These are phyloP conservation scores for Exophiala aquamarina DNA, from an alignment of 2,329 filamentous ascomycete genomes.

Conservation along the genomic window DNA sequence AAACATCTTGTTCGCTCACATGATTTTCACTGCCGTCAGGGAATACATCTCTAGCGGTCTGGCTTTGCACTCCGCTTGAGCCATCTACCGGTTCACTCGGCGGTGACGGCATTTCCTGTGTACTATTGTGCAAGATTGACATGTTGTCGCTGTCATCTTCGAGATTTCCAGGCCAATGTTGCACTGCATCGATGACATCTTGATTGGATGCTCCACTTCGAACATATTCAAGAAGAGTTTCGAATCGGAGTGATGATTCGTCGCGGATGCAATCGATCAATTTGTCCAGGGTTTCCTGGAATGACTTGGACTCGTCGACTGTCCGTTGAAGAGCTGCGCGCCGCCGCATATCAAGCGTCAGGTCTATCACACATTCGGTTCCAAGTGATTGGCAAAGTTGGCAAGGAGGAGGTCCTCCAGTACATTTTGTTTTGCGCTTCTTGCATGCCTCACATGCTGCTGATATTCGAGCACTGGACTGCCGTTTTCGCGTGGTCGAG, in stretches of 20 bases:
- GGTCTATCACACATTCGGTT: constrained; percentile 25
- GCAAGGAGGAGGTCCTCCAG: constrained; percentile 24
- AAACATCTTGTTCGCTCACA: not conserved
- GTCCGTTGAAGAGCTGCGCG: constrained; percentile 22
- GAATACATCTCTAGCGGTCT: not conserved
- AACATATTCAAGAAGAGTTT: constrained; percentile 10
- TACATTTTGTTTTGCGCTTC: constrained; percentile 25
- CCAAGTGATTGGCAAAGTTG: constrained; percentile 20
- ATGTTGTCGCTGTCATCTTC: constrained; percentile 10
- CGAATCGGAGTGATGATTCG: constrained; percentile 15
- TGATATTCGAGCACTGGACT: constrained; percentile 17
- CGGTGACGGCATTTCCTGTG: not conserved
- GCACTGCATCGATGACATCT: constrained; percentile 9
- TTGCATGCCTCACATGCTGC: constrained; percentile 26
- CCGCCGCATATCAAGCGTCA: constrained; percentile 24
- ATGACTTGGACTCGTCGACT: constrained; percentile 22
- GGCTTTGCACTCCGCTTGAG: not conserved
- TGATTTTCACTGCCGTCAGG: not conserved
- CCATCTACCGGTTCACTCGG: not conserved
- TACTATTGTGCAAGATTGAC: constrained; percentile 5
- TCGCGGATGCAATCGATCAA: constrained; percentile 19
- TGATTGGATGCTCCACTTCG: constrained; percentile 10
- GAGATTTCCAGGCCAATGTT: not conserved
- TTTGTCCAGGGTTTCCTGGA: constrained; percentile 16
- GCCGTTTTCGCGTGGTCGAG: constrained; percentile 1